A percentile compares a stretch with the other conserved stretches of the same genome.
Conservation (phyloP, 1,284 basidiomycete genomes). For the Somion occarium region DNA sequence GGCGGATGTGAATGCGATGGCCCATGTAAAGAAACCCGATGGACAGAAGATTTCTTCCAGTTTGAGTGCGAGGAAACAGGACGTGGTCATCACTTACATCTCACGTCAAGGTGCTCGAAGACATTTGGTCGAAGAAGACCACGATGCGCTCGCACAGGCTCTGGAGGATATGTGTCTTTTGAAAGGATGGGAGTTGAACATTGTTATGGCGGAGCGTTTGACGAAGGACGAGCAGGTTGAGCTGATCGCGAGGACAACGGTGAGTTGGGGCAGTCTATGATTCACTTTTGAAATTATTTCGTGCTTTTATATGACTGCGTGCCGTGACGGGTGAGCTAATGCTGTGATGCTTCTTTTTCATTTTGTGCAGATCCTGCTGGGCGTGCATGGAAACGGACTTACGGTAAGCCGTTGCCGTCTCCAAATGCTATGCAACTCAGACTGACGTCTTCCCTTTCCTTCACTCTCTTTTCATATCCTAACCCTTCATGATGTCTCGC, state of each 20-base stretch:
- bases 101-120: slow-evolving; percentile 58
- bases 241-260: slow-evolving; percentile 61
- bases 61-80: slow-evolving; percentile 17
- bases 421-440: neutral
- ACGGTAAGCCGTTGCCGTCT: slow-evolving; percentile 32
- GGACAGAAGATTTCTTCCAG: slow-evolving; percentile 3
- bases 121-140: slow-evolving; percentile 55
- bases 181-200: slow-evolving; percentile 59
- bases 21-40: slow-evolving; percentile 10
- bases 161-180: slow-evolving; percentile 48
- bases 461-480: neutral
- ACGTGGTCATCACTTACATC: slow-evolving; percentile 71
- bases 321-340: slow-evolving; percentile 4
- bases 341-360: slow-evolving; percentile 5
- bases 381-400: slow-evolving; percentile 79
- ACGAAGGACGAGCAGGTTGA: slow-evolving; percentile 70
- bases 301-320: neutral
- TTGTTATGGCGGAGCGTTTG: slow-evolving; percentile 62
- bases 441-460: neutral
- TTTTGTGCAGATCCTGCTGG: slow-evolving; percentile 68
- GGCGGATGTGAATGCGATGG: slow-evolving; percentile 17
- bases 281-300: too few relatives aligned
- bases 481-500: neutral
- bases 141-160: slow-evolving; percentile 51
- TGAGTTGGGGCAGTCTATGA: slow-evolving; percentile 27